A percentile compares a stretch with the other conserved stretches of the same genome.
Conservation (phyloP, 805 yeast genomes). For the Candida vartiovaarae region DNA sequence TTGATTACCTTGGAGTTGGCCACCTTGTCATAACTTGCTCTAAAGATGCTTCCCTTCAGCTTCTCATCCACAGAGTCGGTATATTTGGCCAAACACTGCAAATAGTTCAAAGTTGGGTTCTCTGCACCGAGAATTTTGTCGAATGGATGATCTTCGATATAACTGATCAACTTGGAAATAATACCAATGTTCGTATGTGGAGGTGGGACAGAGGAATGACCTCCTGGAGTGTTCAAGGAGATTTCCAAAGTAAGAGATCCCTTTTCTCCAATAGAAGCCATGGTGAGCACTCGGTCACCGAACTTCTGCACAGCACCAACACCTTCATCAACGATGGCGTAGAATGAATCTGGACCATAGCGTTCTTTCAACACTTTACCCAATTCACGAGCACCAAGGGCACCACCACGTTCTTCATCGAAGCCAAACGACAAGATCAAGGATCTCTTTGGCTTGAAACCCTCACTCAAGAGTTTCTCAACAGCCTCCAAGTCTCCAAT, state of each 20-base stretch:
- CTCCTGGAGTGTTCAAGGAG: conserved; percentile 55
- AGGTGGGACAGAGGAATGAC: conserved; percentile 69
- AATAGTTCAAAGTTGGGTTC: conserved; percentile 48
- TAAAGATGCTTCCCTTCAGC: conserved; percentile 26
- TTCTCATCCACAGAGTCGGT: conserved; percentile 12
- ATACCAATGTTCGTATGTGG: conserved; percentile 73
- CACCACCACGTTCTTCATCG: conserved; percentile 70
- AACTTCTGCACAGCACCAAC: conserved; percentile 20
- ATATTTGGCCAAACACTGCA: conserved; percentile 59
- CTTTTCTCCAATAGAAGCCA: conserved; percentile 56
- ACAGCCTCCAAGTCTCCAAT: conserved; percentile 56
- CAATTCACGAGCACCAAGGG: conserved; percentile 48
- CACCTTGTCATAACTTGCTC: conserved; percentile 26
- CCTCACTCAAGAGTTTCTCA: conserved; percentile 40
- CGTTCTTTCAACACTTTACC: conserved; percentile 36
- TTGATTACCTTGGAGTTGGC: conserved; percentile 33
- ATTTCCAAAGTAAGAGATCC: conserved; percentile 49
- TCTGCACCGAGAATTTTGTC: conserved; percentile 34
- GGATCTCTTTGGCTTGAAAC: conserved; percentile 48
- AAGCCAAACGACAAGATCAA: conserved; percentile 60
- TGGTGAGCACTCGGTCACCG: conserved; percentile 36
- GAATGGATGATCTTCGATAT: conserved; percentile 50
- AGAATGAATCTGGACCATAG: conserved; percentile 53
- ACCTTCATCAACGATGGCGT: conserved; percentile 62
- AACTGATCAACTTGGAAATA: conserved; percentile 43